phyloP scores from a whole-genome alignment of 352 stramenopile species.

The Phytophthora multivora region DNA sequence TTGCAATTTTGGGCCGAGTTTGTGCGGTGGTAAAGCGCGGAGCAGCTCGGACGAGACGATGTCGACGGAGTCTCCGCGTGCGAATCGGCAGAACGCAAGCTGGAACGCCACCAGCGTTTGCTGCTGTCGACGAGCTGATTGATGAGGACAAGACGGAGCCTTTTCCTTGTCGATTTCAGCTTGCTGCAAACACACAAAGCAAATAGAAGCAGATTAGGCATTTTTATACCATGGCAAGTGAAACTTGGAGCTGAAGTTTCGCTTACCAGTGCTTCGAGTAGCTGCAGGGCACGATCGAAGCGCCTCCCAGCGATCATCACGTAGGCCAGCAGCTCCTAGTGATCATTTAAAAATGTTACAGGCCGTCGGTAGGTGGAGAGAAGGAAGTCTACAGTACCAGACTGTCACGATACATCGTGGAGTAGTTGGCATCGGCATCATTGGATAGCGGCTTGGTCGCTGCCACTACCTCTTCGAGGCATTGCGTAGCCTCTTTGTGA shows the following conservation, averaged over 20 bases:
- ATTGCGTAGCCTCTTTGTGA: constrained; percentile 29
- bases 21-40: not conserved
- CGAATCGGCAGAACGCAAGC: constrained; percentile 37
- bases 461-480: constrained; percentile 38
- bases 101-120: constrained; percentile 37
- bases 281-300: constrained; percentile 30
- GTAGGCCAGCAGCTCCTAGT: constrained; percentile 55
- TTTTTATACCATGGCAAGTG: not conserved
- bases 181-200: not conserved
- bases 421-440: constrained; percentile 20
- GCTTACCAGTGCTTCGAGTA: constrained; percentile 32
- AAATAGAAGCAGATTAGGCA: not conserved
- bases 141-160: not conserved
- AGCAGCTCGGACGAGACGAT: constrained; percentile 19
- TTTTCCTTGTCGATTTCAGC: not conserved
- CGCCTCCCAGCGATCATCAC: constrained; percentile 30
- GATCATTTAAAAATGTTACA: not conserved
- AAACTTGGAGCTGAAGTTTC: not conserved
- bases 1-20: not conserved
- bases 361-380: not conserved
- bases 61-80: constrained; percentile 16
- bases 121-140: constrained; percentile 13
- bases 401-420: constrained; percentile 33
- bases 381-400: constrained; percentile 17
- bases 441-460: not conserved